These are phyloP conservation scores for Lentinula boryana DNA, from an alignment of 768 basidiomycete genomes.

Conservation along the genomic window DNA sequence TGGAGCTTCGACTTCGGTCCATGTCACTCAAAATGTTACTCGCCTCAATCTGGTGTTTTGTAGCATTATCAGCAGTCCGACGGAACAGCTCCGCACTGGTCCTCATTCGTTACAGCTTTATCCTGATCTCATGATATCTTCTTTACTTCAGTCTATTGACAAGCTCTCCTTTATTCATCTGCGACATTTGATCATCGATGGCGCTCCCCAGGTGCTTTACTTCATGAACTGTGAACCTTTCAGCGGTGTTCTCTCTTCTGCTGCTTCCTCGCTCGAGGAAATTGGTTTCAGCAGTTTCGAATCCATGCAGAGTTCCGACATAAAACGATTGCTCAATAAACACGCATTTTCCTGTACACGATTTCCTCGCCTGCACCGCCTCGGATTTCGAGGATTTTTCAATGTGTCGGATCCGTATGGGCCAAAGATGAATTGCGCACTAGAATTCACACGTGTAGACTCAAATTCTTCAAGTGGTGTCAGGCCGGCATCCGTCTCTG, in stretches of 20 bases:
- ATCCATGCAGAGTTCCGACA: background rate
- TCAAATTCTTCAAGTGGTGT: background rate
- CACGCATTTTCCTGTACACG: background rate
- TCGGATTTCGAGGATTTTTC: background rate
- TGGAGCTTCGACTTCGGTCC: background rate
- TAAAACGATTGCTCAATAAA: background rate
- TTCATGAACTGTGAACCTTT: background rate
- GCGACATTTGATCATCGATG: background rate
- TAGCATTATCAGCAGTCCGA: background rate
- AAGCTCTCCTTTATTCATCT: background rate
- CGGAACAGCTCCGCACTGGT: background rate
- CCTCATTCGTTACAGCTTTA: background rate
- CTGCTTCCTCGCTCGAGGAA: background rate
- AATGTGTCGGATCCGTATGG: background rate
- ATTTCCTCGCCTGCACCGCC: background rate
- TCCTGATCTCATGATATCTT: background rate
- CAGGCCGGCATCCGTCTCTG: background rate
- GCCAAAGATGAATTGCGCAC: background rate
- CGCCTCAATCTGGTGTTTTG: background rate
- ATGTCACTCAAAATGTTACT: background rate
- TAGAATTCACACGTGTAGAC: background rate
- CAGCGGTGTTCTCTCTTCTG: background rate
- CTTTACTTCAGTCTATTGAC: background rate
- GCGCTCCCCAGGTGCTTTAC: background rate
- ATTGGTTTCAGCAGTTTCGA: background rate